Conservation (phyloP, 177 flowering plant genomes). For the Telopea speciosissima region DNA sequence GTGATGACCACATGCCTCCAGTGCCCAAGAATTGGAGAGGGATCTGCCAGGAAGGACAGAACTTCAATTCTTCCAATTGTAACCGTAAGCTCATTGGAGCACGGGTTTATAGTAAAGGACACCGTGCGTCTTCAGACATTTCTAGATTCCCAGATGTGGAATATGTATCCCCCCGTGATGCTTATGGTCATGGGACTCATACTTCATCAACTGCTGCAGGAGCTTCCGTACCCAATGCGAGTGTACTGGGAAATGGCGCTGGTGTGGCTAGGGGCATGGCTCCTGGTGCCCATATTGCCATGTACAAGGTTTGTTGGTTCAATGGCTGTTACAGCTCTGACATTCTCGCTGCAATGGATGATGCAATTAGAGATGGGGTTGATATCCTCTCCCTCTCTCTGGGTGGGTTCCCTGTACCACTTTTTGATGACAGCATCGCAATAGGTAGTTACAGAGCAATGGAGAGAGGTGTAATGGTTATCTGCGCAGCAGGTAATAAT, state of each 20-base stretch:
- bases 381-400: conserved; percentile 87
- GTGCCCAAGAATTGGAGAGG: conserved; percentile 82
- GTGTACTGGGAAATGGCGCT: conserved; percentile 66
- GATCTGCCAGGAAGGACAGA: conserved; percentile 67
- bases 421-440: conserved; percentile 83
- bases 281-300: conserved; percentile 82
- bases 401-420: conserved; percentile 85
- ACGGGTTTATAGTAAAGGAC: conserved; percentile 71
- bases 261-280: conserved; percentile 93
- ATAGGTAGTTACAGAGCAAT: conserved; percentile 81
- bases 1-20: conserved; percentile 64
- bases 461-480: conserved; percentile 74
- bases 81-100: conserved; percentile 90
- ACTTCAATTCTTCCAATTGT: conserved; percentile 52
- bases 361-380: conserved; percentile 83
- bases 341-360: conserved; percentile 89
- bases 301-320: conserved; percentile 95
- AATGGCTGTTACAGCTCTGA: conserved; percentile 90
- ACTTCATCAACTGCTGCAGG: conserved; percentile 93
- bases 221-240: conserved; percentile 52
- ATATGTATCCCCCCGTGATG: conserved; percentile 72
- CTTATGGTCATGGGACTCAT: conserved; percentile 92
- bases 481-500: conserved; percentile 92
- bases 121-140: conserved; percentile 43
- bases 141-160: conserved; percentile 30